Conservation (phyloP, 1,284 basidiomycete species). For the Inonotus hispidus region DNA sequence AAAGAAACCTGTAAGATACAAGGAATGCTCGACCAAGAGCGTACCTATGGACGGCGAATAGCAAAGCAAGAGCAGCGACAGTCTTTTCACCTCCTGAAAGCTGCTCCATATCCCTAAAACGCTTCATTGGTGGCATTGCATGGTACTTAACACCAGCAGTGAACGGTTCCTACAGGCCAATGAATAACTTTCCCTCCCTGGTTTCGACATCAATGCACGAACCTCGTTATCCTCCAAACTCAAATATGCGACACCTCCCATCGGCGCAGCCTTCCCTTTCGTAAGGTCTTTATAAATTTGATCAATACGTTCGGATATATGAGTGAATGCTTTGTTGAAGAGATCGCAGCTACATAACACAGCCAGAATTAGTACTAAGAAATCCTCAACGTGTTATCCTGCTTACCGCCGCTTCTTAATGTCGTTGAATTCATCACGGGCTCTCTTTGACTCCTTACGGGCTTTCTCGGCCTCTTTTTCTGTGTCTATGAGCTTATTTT, state of each 20-base stretch:
- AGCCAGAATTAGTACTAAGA: not conserved
- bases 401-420: slow-evolving; percentile 77
- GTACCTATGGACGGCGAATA: slow-evolving; percentile 95
- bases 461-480: slow-evolving; percentile 76
- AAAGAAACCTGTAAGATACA: slow-evolving; percentile 10
- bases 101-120: slow-evolving; percentile 98
- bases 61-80: slow-evolving; percentile 90
- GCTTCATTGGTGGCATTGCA: slow-evolving; percentile 99
- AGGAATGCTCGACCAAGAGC: slow-evolving; percentile 12
- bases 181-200: not conserved
- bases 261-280: slow-evolving; percentile 86
- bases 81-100: slow-evolving; percentile 98
- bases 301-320: slow-evolving; percentile 93
- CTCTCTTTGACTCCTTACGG: slow-evolving; percentile 79
- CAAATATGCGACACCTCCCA: slow-evolving; percentile 95
- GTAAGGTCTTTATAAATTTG: slow-evolving; percentile 98
- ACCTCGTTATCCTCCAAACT: slow-evolving; percentile 94
- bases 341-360: slow-evolving; percentile 56
- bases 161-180: slow-evolving; percentile 83
- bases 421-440: slow-evolving; percentile 87
- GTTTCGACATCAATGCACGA: not conserved
- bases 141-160: slow-evolving; percentile 95
- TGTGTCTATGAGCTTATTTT: slow-evolving; percentile 67
- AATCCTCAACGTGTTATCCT: not conserved
- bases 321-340: slow-evolving; percentile 95